Conservation (phyloP, 2,329 filamentous ascomycete species). For the Xylariaceae sp. region DNA sequence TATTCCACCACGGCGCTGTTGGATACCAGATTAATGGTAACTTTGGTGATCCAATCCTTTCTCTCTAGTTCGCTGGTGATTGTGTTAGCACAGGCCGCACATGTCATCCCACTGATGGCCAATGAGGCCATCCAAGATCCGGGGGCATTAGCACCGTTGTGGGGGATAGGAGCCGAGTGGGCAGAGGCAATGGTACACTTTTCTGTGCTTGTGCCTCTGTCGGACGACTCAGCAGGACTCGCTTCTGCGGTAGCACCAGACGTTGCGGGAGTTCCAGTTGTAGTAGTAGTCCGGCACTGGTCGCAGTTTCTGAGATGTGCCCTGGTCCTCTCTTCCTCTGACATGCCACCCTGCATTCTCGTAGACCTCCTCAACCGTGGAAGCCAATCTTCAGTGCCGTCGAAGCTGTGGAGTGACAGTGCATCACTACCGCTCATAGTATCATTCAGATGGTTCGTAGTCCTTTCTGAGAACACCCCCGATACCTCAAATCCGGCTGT, state of each 20-base stretch:
- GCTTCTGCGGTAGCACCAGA: slow-evolving; percentile 8
- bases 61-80: slow-evolving; percentile 57
- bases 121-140: slow-evolving; percentile 32
- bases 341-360: slow-evolving; percentile 14
- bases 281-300: slow-evolving; percentile 34
- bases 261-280: slow-evolving; percentile 3
- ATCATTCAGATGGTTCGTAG: slow-evolving; percentile 25
- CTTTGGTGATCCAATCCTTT: slow-evolving; percentile 52
- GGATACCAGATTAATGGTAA: slow-evolving; percentile 59
- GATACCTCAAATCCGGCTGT: slow-evolving; percentile 56
- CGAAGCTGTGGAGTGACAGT: slow-evolving; percentile 11
- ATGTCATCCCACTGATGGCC: slow-evolving; percentile 70
- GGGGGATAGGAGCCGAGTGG: slow-evolving; percentile 12
- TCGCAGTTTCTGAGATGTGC: slow-evolving; percentile 42
- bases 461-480: slow-evolving; percentile 38
- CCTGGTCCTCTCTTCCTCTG: slow-evolving; percentile 22
- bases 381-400: slow-evolving; percentile 23
- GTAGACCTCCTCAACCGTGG: slow-evolving; percentile 5
- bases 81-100: slow-evolving; percentile 60
- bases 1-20: slow-evolving; percentile 62
- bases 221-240: slow-evolving; percentile 1
- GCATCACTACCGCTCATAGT: slow-evolving; percentile 14
- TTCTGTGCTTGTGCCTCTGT: slow-evolving; percentile 33
- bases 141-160: slow-evolving; percentile 3
- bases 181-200: slow-evolving; percentile 34